phyloP scores from a whole-genome alignment of 176 grass and related monocot species.

The Leersia perrieri region DNA sequence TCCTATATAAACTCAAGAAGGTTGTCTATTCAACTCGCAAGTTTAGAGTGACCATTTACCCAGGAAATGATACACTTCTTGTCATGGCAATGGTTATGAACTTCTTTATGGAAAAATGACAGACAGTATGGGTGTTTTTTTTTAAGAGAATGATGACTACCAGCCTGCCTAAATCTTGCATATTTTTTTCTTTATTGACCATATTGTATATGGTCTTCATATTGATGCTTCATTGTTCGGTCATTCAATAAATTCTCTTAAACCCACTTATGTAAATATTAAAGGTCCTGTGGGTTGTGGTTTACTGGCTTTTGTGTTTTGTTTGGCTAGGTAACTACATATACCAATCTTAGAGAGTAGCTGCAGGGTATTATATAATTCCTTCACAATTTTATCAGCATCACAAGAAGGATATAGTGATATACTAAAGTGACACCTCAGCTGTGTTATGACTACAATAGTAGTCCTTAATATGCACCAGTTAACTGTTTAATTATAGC shows the following conservation, averaged over 20 bases:
- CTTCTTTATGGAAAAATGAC: conserved; percentile 60
- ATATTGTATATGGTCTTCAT: not conserved
- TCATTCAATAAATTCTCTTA: conserved; percentile 12
- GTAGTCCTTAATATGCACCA: not conserved
- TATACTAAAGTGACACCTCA: not conserved
- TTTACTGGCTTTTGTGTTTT: not conserved
- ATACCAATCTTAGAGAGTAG: not conserved
- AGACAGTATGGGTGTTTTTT: not conserved
- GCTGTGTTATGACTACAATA: not conserved
- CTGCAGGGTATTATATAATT: not conserved
- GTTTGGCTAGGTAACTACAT: not conserved
- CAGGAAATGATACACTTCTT: conserved; percentile 78
- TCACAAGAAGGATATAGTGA: not conserved
- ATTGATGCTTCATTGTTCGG: not conserved
- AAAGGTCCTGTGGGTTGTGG: not conserved
- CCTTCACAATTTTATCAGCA: not conserved
- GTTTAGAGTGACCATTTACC: conserved; percentile 84
- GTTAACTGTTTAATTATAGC: not conserved
- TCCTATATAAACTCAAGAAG: conserved; percentile 86
- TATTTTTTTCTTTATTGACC: not conserved
- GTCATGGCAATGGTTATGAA: conserved; percentile 67
- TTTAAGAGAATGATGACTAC: conserved; percentile 26
- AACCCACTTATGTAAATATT: not conserved
- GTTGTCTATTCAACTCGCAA: conserved; percentile 71
- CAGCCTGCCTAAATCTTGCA: not conserved